Conservation (phyloP, 2,329 filamentous ascomycete species). For the Ophiocordyceps sinensis region DNA sequence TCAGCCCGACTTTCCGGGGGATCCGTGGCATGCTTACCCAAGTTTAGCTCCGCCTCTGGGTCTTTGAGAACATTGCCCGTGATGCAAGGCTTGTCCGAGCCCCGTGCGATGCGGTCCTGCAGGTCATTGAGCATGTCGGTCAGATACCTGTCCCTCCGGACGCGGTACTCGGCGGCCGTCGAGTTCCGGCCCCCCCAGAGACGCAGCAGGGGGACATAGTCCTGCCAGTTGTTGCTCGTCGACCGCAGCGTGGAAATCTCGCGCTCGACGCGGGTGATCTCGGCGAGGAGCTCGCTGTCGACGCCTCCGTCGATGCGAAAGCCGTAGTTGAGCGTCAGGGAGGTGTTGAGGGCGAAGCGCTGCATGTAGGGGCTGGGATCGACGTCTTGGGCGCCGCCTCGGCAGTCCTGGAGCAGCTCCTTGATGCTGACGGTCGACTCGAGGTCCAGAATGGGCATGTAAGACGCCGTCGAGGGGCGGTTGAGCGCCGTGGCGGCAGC, state of each 20-base stretch:
- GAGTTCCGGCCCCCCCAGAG: conserved; percentile 47
- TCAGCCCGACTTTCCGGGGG: no score
- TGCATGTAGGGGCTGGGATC: conserved; percentile 63
- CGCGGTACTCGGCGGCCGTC: conserved; percentile 49
- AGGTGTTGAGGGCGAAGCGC: conserved; percentile 63
- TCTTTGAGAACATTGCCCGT: conserved; percentile 39
- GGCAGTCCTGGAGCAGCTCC: conserved; percentile 52
- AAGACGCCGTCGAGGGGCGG: conserved; percentile 58
- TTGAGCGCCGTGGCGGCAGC: conserved; percentile 69
- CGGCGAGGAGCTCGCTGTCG: conserved; percentile 50
- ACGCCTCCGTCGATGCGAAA: conserved; percentile 59
- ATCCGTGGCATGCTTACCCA: conserved; percentile 9
- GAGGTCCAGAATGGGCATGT: conserved; percentile 71
- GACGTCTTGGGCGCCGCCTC: conserved; percentile 46
- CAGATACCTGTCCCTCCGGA: conserved; percentile 52
- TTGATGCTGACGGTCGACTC: conserved; percentile 59
- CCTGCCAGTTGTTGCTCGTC: conserved; percentile 73
- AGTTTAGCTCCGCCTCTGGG: conserved; percentile 26
- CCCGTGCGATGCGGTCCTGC: conserved; percentile 22
- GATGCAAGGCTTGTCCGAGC: conserved; percentile 26
- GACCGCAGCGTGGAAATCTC: conserved; percentile 62
- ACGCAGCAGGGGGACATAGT: conserved; percentile 65
- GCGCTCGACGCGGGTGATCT: conserved; percentile 64
- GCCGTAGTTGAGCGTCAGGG: conserved; percentile 66
- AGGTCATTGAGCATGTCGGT: conserved; percentile 51